Base-by-base conservation (phyloP, 2,329 filamentous ascomycete species). In the Graphilbum ipis-grandicollis region DNA sequence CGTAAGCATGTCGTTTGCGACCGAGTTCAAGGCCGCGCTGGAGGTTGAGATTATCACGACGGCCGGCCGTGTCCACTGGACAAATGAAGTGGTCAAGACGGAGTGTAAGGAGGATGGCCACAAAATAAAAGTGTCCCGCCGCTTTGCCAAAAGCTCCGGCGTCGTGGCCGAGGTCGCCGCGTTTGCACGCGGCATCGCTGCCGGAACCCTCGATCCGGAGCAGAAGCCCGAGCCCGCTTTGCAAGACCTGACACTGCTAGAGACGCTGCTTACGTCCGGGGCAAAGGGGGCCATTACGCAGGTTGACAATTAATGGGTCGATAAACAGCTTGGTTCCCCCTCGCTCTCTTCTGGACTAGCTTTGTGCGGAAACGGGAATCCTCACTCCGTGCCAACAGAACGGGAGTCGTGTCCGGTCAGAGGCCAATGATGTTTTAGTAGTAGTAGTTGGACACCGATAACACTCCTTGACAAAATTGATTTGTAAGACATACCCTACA, bases 171-270 rank as follows among this genome's bases (percentile, higher is more conserved):
- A 53, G 43, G 39, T 52, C 10, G 45, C 30, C 2, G 49, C 46
- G 5, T 53, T 51, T 39, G 45, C 36, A 3, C 31, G 43, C 22
- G 45, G 46, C 5, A 40, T 53, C 2, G 34, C 35, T n/a, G 34
- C 39, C 1, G 48, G 47, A 14, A 17, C 12, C 6, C 19, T 42
- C 35, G 44, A 51, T 28, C 22, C 37, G 6, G 22, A 41, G 5
- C 49, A 52, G 44, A 45, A 39, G 4, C 47, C 49, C 0, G 25
- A 34, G n/a, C 45, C 52, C 37, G 50, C 48, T 9, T 37, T 52
- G 9, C 46, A 40, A 23, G 51, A 53, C 33, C 37, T 52, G 22
- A 45, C 47, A 35, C 33, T 52, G 15, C 35, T 53, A 37, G 43
- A 52, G 35, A 34, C 42, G 12, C 19, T 52, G 33, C 38, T 52